Conservation (phyloP, 805 yeast genomes). For the Candida pini region DNA sequence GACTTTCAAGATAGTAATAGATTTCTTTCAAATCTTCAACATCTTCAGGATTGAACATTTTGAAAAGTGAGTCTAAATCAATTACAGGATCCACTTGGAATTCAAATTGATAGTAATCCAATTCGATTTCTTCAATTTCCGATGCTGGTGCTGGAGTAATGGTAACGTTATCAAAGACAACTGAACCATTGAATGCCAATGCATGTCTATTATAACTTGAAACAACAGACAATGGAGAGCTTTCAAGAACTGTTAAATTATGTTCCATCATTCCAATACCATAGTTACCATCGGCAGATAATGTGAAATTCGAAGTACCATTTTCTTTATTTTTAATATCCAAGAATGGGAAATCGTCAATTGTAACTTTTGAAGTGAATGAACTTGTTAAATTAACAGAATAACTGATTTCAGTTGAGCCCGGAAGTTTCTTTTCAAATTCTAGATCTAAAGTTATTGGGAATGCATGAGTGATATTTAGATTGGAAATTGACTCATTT, state of each 20-base stretch:
- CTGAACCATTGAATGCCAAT: slow-evolving; percentile 25
- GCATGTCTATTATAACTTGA: slow-evolving; percentile 26
- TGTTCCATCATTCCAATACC: slow-evolving; percentile 38
- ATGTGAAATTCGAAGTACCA: slow-evolving; percentile 39
- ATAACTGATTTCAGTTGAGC: slow-evolving; percentile 22
- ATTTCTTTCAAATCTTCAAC: slow-evolving; percentile 1
- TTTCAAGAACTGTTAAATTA: slow-evolving; percentile 24
- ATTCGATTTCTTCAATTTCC: background rate
- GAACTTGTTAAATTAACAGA: slow-evolving; percentile 25
- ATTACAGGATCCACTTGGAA: too few species aligned
- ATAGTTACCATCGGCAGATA: slow-evolving; percentile 40
- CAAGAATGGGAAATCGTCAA: slow-evolving; percentile 21
- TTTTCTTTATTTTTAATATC: slow-evolving; percentile 31
- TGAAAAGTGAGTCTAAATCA: background rate
- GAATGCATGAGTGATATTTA: slow-evolving; percentile 18
- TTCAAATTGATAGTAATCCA: background rate
- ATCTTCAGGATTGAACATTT: too few species aligned
- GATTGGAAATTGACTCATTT: slow-evolving; percentile 13
- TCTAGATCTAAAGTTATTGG: slow-evolving; percentile 27
- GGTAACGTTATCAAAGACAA: slow-evolving; percentile 24
- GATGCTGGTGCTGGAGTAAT: slow-evolving; percentile 2
- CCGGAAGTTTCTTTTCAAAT: slow-evolving; percentile 11
- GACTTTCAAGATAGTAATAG: too few species aligned
- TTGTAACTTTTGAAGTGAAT: slow-evolving; percentile 10
- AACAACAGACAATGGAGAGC: slow-evolving; percentile 17